Evolutionary conservation across 169 alveolate species (phyloP).

Genomic region (Cryptosporidium meleagridis): DNA sequence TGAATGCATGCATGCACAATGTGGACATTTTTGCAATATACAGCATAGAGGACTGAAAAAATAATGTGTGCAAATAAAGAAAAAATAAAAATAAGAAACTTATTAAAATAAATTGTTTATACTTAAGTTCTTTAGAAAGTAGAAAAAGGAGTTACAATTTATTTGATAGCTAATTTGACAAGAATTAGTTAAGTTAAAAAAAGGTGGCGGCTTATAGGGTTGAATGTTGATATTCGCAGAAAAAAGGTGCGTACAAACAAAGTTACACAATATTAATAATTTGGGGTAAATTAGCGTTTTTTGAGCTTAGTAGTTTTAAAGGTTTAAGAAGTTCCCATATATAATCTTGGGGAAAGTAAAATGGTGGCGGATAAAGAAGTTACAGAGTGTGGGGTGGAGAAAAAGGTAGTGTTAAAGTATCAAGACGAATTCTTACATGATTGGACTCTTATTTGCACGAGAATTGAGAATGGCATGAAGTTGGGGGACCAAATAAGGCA

Average conservation of each 20-base stretch:
- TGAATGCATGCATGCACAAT: slow-evolving; percentile 38
- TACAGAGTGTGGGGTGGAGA: slow-evolving; percentile 4
- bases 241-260: background rate
- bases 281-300: background rate
- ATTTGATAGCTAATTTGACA: background rate
- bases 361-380: background rate
- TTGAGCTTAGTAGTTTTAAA: background rate
- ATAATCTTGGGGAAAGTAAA: background rate
- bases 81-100: background rate
- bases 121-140: background rate
- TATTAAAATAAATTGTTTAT: background rate
- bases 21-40: slow-evolving; percentile 50
- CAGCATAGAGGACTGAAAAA: slow-evolving; percentile 12
- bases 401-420: background rate
- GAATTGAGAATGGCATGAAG: slow-evolving; percentile 68
- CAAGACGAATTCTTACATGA: slow-evolving; percentile 56
- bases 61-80: slow-evolving; percentile 10
- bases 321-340: background rate
- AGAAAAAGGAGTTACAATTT: background rate
- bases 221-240: background rate
- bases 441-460: slow-evolving; percentile 66
- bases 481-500: slow-evolving; percentile 28
- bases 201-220: slow-evolving; percentile 1
- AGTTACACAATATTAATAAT: background rate
- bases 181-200: background rate